Percentiles rank a stretch among this genome's conserved stretches.
These are phyloP conservation scores for Solanum hybrid DNA, from an alignment of 305 asterid species.

Conservation along the genomic window DNA sequence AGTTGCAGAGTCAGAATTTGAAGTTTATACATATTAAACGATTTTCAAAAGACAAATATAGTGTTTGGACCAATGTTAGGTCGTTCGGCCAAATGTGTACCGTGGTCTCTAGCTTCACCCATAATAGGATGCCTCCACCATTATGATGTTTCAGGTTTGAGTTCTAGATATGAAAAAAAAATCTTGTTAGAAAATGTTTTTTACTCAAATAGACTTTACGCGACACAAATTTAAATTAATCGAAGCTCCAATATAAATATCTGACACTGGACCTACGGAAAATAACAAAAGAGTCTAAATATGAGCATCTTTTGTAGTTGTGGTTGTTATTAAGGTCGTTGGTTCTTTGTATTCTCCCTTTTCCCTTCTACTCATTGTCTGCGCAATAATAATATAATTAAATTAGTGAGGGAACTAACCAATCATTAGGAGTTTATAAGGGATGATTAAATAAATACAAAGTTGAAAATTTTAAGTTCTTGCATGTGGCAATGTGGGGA, in stretches of 20 bases:
- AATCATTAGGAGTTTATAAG: conserved; percentile 40
- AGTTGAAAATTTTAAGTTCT: conserved; percentile 15
- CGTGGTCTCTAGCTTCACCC: not conserved
- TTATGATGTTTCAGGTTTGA: not conserved
- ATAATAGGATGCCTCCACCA: too few species aligned
- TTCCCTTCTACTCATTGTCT: conserved; percentile 13
- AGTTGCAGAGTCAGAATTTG: too few species aligned
- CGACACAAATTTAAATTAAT: not conserved
- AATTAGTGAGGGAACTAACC: conserved; percentile 34
- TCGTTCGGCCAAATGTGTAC: not conserved
- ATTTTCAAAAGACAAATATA: not conserved
- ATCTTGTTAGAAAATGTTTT: too few species aligned
- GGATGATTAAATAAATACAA: conserved; percentile 24
- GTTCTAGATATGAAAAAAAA: too few species aligned
- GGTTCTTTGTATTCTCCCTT: conserved; percentile 13
- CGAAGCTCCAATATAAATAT: not conserved
- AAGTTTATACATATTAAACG: not conserved
- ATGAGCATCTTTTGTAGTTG: conserved; percentile 38
- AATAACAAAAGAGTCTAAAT: not conserved
- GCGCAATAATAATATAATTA: not conserved
- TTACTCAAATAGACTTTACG: not conserved
- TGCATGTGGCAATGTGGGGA: conserved; percentile 60
- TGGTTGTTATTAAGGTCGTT: conserved; percentile 11
- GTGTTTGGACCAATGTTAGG: not conserved
- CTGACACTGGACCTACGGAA: accelerated